Base-by-base conservation (phyloP, 2,329 filamentous ascomycete species). In the Phialophora verrucosa region DNA sequence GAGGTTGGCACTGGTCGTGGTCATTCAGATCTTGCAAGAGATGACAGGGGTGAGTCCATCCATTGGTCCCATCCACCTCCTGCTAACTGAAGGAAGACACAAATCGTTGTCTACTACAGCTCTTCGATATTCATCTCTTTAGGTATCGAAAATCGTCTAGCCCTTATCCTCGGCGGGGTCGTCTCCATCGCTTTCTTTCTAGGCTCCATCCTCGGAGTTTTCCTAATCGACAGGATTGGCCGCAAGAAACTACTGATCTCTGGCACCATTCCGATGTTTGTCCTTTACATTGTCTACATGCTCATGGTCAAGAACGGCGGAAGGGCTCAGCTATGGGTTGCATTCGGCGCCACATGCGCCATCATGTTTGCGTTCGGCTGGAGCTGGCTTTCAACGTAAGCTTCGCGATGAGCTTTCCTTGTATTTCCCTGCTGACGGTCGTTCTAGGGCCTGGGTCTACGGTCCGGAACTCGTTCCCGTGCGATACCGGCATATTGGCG, bases 211-310 rank as follows among this genome's bases (percentile, higher is more conserved):
- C 17, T 59, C 11, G 62, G 62, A 25, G 55, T 91, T 63, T 86
- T 84, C 74, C 82, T 91, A 56, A 87, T 91, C 68, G 90, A 91
- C 74, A 83, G 82, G 68, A 77, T 88, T 8, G 87, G 87, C 29
- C 83, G 87, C 35, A 82, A 86, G 61, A 85, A 84, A 29, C 83
- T 91, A 25, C 83, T 92, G 55, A 83, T 92, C 75, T 80, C 84
- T 66, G 90, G 90, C 60, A 88, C 85, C 8, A 73, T 81, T 3
- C 53, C 62, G 29, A 38, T 59, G 44, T 31, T 64, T 32, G 32
- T 64, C 35, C 31, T 51, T 6, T 64, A 64, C 29, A 51, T 51
- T 44, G 17, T 64, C 20, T 64, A 64, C 31, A 44, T 44, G 35
- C 1, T 57, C 10, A 64, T 64, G 62, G 47, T 64, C 14, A 59